Evolutionary conservation across 192 early-diverging fungal genomes (phyloP).

Genomic region (Funneliformis mosseae): DNA sequence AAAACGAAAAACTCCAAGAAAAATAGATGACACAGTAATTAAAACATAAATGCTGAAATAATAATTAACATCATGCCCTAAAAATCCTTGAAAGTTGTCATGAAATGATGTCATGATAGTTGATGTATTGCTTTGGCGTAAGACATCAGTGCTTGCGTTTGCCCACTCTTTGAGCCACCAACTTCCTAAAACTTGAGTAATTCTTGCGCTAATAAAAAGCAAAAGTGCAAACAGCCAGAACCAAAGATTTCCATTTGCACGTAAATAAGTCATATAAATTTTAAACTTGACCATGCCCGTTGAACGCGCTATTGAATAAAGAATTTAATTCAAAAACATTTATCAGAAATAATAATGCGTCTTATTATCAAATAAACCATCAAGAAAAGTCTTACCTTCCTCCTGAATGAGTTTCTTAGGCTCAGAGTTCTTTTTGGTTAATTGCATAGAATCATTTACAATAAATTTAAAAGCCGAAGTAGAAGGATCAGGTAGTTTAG

Average conservation of each 20-base stretch:
- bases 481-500: not conserved
- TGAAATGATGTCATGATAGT: not conserved
- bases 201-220: constrained; percentile 47
- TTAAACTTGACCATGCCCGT: constrained; percentile 72
- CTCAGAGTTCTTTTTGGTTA: constrained; percentile 57
- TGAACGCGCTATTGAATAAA: constrained; percentile 57
- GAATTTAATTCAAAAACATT: too few species aligned
- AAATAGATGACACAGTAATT: constrained; percentile 50
- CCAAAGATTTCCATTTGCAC: constrained; percentile 61
- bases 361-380: not conserved
- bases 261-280: constrained; percentile 81
- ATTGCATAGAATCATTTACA: constrained; percentile 55
- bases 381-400: constrained; percentile 34
- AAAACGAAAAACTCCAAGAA: constrained; percentile 43
- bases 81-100: too few species aligned
- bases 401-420: constrained; percentile 43
- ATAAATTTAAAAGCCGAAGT: constrained; percentile 32
- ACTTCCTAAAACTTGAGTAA: constrained; percentile 44
- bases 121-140: not conserved
- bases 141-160: not conserved
- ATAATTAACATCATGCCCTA: constrained; percentile 49
- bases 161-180: constrained; percentile 32
- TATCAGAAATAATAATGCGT: not conserved
- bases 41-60: constrained; percentile 67
- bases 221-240: constrained; percentile 63